phyloP scores from a whole-genome alignment of 2,329 filamentous ascomycete genomes.

The Aspergillus sp. region DNA sequence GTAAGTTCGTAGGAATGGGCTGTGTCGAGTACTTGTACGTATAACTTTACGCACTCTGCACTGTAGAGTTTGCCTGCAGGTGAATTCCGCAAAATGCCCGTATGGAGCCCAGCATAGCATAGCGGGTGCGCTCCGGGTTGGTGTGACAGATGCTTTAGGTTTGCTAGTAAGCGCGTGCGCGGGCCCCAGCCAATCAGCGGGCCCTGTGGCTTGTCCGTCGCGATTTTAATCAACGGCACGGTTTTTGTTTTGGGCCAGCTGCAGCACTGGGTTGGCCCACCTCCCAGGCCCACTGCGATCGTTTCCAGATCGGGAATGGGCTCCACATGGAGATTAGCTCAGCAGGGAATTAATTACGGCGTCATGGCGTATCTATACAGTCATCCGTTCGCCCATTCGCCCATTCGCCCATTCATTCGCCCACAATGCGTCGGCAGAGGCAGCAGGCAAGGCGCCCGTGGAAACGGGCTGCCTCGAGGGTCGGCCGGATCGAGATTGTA shows the following conservation, averaged over 20 bases:
- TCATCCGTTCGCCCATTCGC: too few species aligned
- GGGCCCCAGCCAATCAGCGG: slow-evolving; percentile 3
- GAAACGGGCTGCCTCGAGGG: too few species aligned
- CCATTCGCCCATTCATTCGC: background rate
- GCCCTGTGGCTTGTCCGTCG: slow-evolving; percentile 4
- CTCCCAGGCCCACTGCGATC: slow-evolving; percentile 11
- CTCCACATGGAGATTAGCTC: background rate
- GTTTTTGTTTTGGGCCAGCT: slow-evolving; percentile 7
- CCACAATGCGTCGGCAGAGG: too few species aligned
- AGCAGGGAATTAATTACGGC: background rate
- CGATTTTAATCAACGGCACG: slow-evolving; percentile 13
- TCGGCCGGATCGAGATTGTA: too few species aligned
- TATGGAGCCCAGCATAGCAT: too few species aligned
- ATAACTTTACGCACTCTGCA: too few species aligned
- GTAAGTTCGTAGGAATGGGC: background rate
- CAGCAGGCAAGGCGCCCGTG: too few species aligned
- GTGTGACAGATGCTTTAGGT: too few species aligned
- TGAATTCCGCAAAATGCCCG: too few species aligned
- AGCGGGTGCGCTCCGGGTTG: too few species aligned
- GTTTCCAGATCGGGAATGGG: slow-evolving; percentile 15
- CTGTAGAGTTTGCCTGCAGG: background rate
- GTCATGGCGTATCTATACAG: background rate
- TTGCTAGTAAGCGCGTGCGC: background rate
- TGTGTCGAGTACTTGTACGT: background rate
- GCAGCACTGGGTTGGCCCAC: slow-evolving; percentile 2